These are phyloP conservation scores for Salix brachista DNA, from an alignment of 345 rosid species.

Conservation along the genomic window DNA sequence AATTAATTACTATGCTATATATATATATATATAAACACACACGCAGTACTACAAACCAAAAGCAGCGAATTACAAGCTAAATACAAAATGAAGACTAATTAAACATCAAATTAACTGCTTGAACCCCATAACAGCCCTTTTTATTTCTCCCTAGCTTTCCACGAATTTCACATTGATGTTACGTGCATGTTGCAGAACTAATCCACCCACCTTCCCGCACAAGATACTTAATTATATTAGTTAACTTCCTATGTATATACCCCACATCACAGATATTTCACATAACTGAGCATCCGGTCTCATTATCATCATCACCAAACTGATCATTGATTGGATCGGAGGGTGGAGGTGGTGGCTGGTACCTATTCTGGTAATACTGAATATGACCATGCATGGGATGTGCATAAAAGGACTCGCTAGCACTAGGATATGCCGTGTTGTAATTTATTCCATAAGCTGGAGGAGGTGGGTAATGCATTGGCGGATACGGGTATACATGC, in stretches of 20 bases:
- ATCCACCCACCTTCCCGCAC: background rate
- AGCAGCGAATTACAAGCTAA: background rate
- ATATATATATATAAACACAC: background rate
- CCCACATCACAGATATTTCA: constrained; percentile 8
- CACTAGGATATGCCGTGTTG: constrained; percentile 42
- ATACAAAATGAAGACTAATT: constrained; percentile 7
- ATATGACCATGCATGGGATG: constrained; percentile 24
- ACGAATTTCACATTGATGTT: background rate
- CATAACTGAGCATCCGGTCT: constrained; percentile 48
- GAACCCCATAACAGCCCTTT: background rate
- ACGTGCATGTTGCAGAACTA: constrained; percentile 2
- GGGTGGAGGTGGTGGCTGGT: constrained; percentile 32
- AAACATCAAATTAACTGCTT: background rate
- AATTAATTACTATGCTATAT: background rate
- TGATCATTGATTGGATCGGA: constrained; percentile 19
- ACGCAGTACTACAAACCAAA: background rate
- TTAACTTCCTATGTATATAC: background rate
- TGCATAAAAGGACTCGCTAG: constrained; percentile 23
- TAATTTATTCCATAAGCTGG: constrained; percentile 49
- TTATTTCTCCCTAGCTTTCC: background rate
- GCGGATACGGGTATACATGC: constrained; percentile 25
- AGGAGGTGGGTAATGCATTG: constrained; percentile 24
- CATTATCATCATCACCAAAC: constrained; percentile 14
- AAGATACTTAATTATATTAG: background rate
- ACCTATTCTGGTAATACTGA: constrained; percentile 8